These are phyloP conservation scores for Coemansia sp. DNA, from an alignment of 192 early-diverging fungal species.

Conservation along the genomic window DNA sequence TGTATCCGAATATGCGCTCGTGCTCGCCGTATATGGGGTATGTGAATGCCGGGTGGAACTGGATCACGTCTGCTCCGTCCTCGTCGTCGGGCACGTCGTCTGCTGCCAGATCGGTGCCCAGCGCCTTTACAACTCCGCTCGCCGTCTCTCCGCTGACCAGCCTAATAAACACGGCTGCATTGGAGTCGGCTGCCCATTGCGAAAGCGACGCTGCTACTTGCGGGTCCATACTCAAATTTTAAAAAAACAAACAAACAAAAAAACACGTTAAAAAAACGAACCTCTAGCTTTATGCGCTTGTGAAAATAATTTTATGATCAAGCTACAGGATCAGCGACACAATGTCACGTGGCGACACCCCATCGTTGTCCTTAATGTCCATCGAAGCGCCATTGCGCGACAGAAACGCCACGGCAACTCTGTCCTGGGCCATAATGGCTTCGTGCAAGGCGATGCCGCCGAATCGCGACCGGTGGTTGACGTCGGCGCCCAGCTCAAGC, in stretches of 20 bases:
- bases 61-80: constrained; percentile 38
- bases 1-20: constrained; percentile 88
- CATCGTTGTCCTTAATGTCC: constrained; percentile 46
- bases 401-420: constrained; percentile 39
- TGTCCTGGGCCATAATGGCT: constrained; percentile 48
- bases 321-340: constrained; percentile 31
- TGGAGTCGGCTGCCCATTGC: constrained; percentile 44
- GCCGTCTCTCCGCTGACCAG: constrained; percentile 43
- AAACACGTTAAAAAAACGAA: too few relatives aligned
- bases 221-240: constrained; percentile 27
- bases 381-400: constrained; percentile 33
- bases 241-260: neutral
- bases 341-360: constrained; percentile 48
- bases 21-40: constrained; percentile 88
- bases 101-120: constrained; percentile 28
- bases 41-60: constrained; percentile 81
- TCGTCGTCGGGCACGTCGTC: constrained; percentile 24
- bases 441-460: constrained; percentile 50
- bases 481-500: constrained; percentile 36
- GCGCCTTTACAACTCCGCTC: constrained; percentile 25
- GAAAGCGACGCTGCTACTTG: constrained; percentile 30
- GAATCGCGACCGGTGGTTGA: constrained; percentile 44
- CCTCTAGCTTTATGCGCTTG: too few relatives aligned
- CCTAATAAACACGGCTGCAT: constrained; percentile 37
- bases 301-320: constrained; percentile 1